phyloP scores from a whole-genome alignment of 371 early-diverging fungal species.

The Rhizopus microsporus region DNA sequence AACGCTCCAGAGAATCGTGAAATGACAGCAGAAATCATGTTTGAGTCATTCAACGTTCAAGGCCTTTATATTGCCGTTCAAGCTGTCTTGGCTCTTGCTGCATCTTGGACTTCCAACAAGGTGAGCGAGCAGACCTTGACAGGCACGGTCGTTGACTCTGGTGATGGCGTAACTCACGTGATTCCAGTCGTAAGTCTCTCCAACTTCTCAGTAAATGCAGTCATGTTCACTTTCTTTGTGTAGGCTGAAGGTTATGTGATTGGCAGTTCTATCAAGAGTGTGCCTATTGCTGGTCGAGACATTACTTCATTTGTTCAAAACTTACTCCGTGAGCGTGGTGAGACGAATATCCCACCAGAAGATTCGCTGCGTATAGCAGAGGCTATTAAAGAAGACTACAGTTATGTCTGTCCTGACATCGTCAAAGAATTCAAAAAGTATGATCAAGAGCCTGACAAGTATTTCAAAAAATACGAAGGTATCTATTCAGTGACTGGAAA shows the following conservation, averaged over 20 bases:
- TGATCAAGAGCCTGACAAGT: slow-evolving; percentile 86
- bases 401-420: slow-evolving; percentile 96
- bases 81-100: slow-evolving; percentile 90
- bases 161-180: slow-evolving; percentile 98
- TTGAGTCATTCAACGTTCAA: slow-evolving; percentile 88
- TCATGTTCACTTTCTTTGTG: not conserved
- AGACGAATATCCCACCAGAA: slow-evolving; percentile 93
- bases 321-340: slow-evolving; percentile 92
- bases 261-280: slow-evolving; percentile 95
- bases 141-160: slow-evolving; percentile 96
- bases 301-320: slow-evolving; percentile 97
- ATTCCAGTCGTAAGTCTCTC: slow-evolving; percentile 85
- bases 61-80: slow-evolving; percentile 93
- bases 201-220: not conserved
- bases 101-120: slow-evolving; percentile 85
- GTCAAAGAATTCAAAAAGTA: slow-evolving; percentile 95
- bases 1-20: slow-evolving; percentile 94
- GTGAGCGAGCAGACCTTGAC: slow-evolving; percentile 84
- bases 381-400: slow-evolving; percentile 94
- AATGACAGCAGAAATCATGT: slow-evolving; percentile 92
- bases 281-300: slow-evolving; percentile 97
- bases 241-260: slow-evolving; percentile 98
- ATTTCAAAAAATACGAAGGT: slow-evolving; percentile 84
- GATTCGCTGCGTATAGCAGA: slow-evolving; percentile 93
- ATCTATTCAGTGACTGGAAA: slow-evolving; percentile 84